Conservation (phyloP, 2,329 filamentous ascomycete genomes). For the Penicillium sp. region DNA sequence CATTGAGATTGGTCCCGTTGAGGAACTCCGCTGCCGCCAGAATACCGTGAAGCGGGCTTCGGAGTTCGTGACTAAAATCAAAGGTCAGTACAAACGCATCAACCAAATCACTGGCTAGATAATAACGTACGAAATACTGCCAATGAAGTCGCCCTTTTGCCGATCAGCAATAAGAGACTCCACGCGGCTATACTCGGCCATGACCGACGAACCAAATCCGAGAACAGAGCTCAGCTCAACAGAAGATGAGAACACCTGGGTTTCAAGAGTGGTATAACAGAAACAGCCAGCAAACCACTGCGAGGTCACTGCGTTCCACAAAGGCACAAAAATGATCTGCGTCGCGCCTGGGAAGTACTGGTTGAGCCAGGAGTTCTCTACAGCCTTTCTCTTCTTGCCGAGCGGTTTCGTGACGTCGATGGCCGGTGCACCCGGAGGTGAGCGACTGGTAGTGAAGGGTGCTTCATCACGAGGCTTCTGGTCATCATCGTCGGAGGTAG, state of each 20-base stretch:
- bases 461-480: conserved; percentile 21
- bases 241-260: conserved; percentile 39
- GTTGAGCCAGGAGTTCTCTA: conserved; percentile 44
- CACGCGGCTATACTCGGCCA: conserved; percentile 48
- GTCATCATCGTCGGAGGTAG: conserved; percentile 51
- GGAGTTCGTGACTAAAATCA: conserved; percentile 37
- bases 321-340: conserved; percentile 54
- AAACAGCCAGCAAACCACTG: conserved; percentile 52
- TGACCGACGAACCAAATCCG: conserved; percentile 46
- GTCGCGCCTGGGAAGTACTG: conserved; percentile 51
- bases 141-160: conserved; percentile 49
- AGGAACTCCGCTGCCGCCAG: conserved; percentile 46
- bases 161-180: conserved; percentile 46
- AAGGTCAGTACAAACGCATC: neutral
- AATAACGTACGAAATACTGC: conserved; percentile 40
- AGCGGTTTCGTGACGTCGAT: conserved; percentile 24
- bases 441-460: conserved; percentile 9
- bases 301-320: conserved; percentile 53
- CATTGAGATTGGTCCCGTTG: conserved; percentile 40
- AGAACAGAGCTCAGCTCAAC: conserved; percentile 45
- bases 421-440: conserved; percentile 5
- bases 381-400: conserved; percentile 34
- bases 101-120: neutral
- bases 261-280: conserved; percentile 46
- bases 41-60: conserved; percentile 48